A percentile compares a stretch with the other conserved stretches of the same genome.
Conservation (phyloP, 225 moss, liverwort and hornwort species). For the Polytrichum commune region DNA sequence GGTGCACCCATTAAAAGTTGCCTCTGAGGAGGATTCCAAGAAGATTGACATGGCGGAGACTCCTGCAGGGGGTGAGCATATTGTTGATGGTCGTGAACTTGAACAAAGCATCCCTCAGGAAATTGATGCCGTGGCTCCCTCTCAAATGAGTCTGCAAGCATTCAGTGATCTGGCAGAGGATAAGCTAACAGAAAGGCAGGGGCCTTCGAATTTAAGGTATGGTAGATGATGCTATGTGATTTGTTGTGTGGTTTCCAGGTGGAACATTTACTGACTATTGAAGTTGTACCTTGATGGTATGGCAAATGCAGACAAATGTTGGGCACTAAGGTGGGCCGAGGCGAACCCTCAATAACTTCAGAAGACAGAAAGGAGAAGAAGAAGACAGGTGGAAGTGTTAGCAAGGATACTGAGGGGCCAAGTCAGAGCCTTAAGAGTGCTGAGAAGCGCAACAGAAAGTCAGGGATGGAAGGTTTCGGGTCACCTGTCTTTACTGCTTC, state of each 20-base stretch:
- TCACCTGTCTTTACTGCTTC: constrained; percentile 18
- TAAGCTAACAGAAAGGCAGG: constrained; percentile 19
- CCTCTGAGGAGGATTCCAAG: constrained; percentile 15
- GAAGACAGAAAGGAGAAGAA: constrained; percentile 16
- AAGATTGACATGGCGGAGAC: constrained; percentile 4
- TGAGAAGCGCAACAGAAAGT: constrained; percentile 18
- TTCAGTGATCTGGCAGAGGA: constrained; percentile 8
- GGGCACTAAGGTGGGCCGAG: constrained; percentile 26
- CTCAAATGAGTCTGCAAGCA: background rate
- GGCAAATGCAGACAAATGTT: constrained; percentile 21
- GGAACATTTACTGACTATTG: too few relatives aligned
- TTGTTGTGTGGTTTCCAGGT: background rate
- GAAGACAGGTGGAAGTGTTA: constrained; percentile 4
- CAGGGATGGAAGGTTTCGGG: constrained; percentile 16
- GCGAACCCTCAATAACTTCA: constrained; percentile 30
- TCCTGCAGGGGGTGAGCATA: constrained; percentile 3
- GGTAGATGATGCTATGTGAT: constrained; percentile 16
- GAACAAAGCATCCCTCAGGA: constrained; percentile 20
- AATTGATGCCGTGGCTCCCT: constrained; percentile 11
- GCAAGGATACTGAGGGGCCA: constrained; percentile 7
- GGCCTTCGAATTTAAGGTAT: constrained; percentile 29
- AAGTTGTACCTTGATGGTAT: constrained; percentile 1
- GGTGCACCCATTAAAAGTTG: constrained; percentile 10
- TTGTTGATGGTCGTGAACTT: constrained; percentile 10
- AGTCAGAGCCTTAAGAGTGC: constrained; percentile 16